phyloP scores from a whole-genome alignment of 805 yeast species.

The Cyberlindnera petersonii region DNA sequence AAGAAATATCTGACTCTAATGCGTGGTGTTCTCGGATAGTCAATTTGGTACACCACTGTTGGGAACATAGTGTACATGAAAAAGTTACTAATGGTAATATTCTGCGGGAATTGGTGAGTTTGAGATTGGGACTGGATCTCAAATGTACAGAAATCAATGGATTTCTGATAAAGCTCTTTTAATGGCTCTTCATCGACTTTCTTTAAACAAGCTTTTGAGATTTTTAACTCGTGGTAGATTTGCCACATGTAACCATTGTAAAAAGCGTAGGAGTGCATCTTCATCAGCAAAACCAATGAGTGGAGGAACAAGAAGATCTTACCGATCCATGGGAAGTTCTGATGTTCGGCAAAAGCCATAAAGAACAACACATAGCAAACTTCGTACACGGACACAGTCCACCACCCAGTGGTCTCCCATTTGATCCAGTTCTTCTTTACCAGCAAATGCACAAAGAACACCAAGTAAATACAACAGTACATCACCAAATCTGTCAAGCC shows the following conservation, averaged over 20 bases:
- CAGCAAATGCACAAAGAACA: slow-evolving; percentile 53
- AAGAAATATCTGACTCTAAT: slow-evolving; percentile 68
- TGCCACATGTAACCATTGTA: slow-evolving; percentile 88
- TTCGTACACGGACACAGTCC: slow-evolving; percentile 56
- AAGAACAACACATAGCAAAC: slow-evolving; percentile 48
- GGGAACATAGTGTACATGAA: slow-evolving; percentile 86
- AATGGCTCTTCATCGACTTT: slow-evolving; percentile 32
- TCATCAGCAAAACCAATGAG: slow-evolving; percentile 85
- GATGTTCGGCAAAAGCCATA: slow-evolving; percentile 50
- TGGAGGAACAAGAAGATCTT: slow-evolving; percentile 82
- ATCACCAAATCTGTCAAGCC: slow-evolving; percentile 71
- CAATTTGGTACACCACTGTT: slow-evolving; percentile 76
- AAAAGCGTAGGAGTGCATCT: slow-evolving; percentile 89
- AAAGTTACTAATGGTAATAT: slow-evolving; percentile 61
- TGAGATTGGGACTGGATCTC: slow-evolving; percentile 62
- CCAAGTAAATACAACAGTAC: slow-evolving; percentile 65
- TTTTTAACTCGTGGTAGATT: slow-evolving; percentile 49
- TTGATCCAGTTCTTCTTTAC: slow-evolving; percentile 41
- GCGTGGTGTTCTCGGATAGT: slow-evolving; percentile 69
- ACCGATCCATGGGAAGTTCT: slow-evolving; percentile 83
- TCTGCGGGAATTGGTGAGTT: slow-evolving; percentile 57
- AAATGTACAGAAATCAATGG: slow-evolving; percentile 64
- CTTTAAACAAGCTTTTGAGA: slow-evolving; percentile 42
- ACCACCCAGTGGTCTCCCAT: slow-evolving; percentile 70
- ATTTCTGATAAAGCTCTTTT: slow-evolving; percentile 34